Evolutionary conservation across 2,329 filamentous ascomycete species (phyloP), one percentile per base, ranked within the genome.

Genomic region (Colletotrichum shisoi): DNA sequence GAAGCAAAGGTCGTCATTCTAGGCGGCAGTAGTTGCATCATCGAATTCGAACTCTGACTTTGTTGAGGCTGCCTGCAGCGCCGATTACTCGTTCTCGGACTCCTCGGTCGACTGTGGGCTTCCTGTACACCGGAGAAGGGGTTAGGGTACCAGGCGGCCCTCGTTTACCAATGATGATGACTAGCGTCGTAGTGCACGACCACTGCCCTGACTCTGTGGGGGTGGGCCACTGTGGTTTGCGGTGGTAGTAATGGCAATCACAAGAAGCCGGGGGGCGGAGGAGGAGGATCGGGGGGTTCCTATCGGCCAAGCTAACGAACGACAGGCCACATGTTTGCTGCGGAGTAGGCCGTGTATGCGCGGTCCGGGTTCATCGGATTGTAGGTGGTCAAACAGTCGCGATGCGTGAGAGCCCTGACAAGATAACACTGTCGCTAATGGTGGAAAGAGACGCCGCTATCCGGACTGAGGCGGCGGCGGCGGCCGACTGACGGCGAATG

Each of bases 381-480:
- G 27, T 37, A 9, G n/a, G 44, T 45, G 44, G 15, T 4, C 27
- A 40, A 40, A 12, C 39, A 11, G 42, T 17, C 15, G 42, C 17
- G 17, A 45, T 15, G 34, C 21, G 34, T 37, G 34, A 19, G 19
- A 39, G 51, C 12, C 13, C 34, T 15, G 34, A 21, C 51, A 39
- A 21, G 4, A 39, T 21, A 24, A 54, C 7, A 3, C 12, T 39
- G 11, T 21, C 19, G 31, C 3, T 46, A 7, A 6, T 57, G 27
- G 24, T 46, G 54, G 54, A 27, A 11, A 21, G 24, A 34, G 31
- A 37, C 31, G 31, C 56, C 42, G 56, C 31, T 37, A 21, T 39
- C 56, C 31, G 56, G 15, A 11, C 56, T 39, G 54, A 31, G 42
- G n/a, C 31, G 31, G 49, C 49, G 31, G 31, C 42, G 56, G 27